Conservation (phyloP, 441 rosid genomes). For the Aquilaria agallochum region DNA sequence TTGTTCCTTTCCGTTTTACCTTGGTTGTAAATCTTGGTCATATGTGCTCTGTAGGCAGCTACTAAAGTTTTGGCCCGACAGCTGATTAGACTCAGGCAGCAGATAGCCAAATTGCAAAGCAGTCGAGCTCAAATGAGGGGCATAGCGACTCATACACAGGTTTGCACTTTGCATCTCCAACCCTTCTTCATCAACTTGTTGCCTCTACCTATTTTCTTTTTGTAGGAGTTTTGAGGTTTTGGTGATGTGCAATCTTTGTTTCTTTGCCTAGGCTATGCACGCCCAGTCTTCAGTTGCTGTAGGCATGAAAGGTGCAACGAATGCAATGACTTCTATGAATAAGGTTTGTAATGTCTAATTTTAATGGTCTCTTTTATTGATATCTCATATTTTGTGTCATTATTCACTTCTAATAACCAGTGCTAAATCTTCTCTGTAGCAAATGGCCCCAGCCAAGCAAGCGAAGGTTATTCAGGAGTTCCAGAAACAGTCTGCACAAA, state of each 20-base stretch:
- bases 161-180: constrained; percentile 10
- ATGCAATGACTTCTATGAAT: constrained; percentile 88
- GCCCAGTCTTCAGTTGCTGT: constrained; percentile 91
- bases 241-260: constrained; percentile 9
- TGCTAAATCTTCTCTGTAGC: constrained; percentile 41
- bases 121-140: constrained; percentile 98
- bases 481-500: constrained; percentile 86
- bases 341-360: constrained; percentile 43
- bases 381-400: neutral
- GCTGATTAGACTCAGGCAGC: constrained; percentile 80
- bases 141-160: constrained; percentile 96
- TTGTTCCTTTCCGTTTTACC: constrained; percentile 1
- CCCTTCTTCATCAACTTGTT: neutral
- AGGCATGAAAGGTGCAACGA: constrained; percentile 86
- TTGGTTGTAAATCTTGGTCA: neutral
- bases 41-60: constrained; percentile 49
- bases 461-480: constrained; percentile 73
- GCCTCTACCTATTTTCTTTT: constrained; percentile 1
- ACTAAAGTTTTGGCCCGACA: constrained; percentile 86
- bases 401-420: neutral
- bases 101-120: constrained; percentile 81
- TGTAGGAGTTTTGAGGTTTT: constrained; percentile 12
- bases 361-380: neutral
- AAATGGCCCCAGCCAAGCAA: constrained; percentile 90
- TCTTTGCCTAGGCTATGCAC: constrained; percentile 72